Base-by-base conservation (phyloP, 192 early-diverging fungal species). In the Paraglomus brasilianum region DNA sequence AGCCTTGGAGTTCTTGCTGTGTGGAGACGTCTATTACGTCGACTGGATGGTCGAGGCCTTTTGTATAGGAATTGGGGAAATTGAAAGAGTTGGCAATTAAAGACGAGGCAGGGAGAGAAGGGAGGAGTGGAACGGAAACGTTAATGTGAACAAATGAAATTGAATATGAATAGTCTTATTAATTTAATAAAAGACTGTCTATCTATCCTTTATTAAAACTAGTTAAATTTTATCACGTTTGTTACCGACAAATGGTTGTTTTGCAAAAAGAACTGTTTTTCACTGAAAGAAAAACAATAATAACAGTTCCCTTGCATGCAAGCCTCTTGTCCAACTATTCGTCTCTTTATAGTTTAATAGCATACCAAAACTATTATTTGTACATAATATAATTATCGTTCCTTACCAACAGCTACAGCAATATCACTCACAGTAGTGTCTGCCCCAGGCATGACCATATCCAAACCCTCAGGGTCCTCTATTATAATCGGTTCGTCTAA, bases 21-120 rank as follows among this genome's bases (percentile, higher is more conserved):
- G 95, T 91, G n/a, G 92, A 76, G 10, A 97, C 95, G 74, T 97
- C 91, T 83, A 57, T 91, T 8, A 92, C 92, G 46, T 94, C 93
- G 2, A 95, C 87, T n/a, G 80, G 83, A n/a, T 73, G 84, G 43
- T 90, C 84, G 13, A 78, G 70, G 8, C 90, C 88, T 77, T 15
- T 6, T 40, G 6, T 63, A 41, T 30, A 30, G 30, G 30, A 30
- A 30, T 30, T 30, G 30, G 30, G 30, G 30, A 30, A 30, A n/a
- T n/a, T n/a, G n/a, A n/a, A n/a, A n/a, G n/a, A 30, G 30, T 30
- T 30, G 30, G 3, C 30, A 30, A 30, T 30, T 30, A 30, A 30
- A 30, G 3, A 30, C 30, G 30, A 30, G 30, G 30, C 30, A 30
- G 1, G 30, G 30, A 30, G 30, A 30, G 30, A 3, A 2, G 30